These are phyloP conservation scores for Fusarium oxysporum DNA, from an alignment of 2,329 filamentous ascomycete species.

Conservation along the genomic window DNA sequence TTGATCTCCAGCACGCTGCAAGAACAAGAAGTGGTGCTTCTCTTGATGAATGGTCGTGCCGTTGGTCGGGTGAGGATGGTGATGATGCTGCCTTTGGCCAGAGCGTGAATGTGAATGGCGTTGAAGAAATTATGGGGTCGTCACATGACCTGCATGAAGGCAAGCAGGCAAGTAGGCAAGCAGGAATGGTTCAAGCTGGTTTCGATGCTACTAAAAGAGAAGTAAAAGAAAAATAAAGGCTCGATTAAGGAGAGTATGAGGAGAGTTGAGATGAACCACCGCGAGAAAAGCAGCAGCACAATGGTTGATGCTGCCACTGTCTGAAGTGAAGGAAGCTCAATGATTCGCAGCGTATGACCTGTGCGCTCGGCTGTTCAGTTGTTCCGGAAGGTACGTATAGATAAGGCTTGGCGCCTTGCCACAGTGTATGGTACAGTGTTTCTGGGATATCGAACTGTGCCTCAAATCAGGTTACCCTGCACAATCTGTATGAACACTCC, in stretches of 20 bases:
- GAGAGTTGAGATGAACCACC: neutral
- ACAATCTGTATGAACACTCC: neutral
- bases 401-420: rapidly evolving
- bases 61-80: neutral
- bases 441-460: rapidly evolving
- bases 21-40: neutral
- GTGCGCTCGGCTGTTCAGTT: neutral
- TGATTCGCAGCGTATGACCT: neutral
- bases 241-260: rapidly evolving
- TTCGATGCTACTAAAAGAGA: neutral
- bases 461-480: neutral
- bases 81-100: neutral
- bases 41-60: neutral
- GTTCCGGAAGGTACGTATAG: neutral
- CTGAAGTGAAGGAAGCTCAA: neutral
- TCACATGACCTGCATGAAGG: neutral
- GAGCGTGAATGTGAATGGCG: neutral
- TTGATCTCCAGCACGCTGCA: conserved; percentile 14
- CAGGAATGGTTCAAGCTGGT: neutral
- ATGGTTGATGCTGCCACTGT: neutral
- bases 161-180: no score
- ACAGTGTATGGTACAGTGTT: neutral
- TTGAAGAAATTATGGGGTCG: rapidly evolving
- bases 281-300: neutral
- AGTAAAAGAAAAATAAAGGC: rapidly evolving